Evolutionary conservation across 768 basidiomycete species (phyloP).

Genomic region (Sporobolomyces pararoseus): DNA sequence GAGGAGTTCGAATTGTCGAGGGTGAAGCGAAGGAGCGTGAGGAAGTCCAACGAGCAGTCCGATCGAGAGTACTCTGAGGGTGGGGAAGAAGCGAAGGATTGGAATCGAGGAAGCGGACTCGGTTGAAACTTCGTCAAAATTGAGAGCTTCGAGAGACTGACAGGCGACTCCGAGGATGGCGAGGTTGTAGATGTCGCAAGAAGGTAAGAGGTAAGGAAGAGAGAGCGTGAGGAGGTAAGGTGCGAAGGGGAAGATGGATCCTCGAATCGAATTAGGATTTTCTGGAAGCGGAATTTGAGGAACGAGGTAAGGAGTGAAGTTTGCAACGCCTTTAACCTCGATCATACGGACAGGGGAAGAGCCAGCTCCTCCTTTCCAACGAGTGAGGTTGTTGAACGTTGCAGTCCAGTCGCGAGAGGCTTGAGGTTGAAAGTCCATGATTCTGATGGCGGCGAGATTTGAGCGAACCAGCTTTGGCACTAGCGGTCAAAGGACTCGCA

Average conservation of each 20-base stretch:
- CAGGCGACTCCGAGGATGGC: conserved; percentile 5
- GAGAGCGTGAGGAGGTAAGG: neutral
- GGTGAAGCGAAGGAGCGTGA: neutral
- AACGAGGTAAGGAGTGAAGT: no score
- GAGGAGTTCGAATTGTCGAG: neutral
- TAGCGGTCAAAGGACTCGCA: no score
- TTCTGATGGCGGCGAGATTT: no score
- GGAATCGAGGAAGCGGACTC: neutral
- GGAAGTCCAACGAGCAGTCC: neutral
- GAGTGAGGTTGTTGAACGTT: no score
- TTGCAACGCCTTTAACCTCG: no score
- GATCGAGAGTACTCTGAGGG: neutral
- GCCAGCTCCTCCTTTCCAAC: no score
- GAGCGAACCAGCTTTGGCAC: no score
- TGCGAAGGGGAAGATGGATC: neutral
- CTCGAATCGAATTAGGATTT: neutral
- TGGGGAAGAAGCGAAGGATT: conserved; percentile 3
- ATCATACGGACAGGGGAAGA: no score
- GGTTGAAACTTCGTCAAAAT: neutral
- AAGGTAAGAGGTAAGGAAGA: neutral
- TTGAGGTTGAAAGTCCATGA: no score
- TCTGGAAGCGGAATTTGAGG: no score
- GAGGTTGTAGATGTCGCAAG: neutral
- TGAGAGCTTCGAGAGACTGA: neutral
- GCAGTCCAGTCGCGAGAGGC: no score